Conservation (phyloP, 2,329 filamentous ascomycete species). For the Hypoxylon sp. region DNA sequence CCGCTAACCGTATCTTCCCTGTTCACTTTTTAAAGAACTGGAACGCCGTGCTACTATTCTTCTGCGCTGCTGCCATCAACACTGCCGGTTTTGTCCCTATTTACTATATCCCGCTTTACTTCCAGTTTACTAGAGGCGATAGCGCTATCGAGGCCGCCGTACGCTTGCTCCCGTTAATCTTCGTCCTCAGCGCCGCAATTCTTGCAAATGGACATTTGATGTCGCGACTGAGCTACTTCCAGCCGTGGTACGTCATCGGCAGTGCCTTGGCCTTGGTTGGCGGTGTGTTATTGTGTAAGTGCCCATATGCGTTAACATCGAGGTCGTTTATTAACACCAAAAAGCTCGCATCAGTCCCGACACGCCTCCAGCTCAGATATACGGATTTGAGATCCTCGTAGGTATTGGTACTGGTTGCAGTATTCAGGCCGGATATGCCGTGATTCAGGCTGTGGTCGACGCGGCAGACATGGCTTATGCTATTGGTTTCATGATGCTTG, state of each 20-base stretch:
- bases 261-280: slow-evolving; percentile 1
- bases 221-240: slow-evolving; percentile 1
- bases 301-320: no score
- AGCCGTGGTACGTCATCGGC: slow-evolving; percentile 20
- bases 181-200: slow-evolving; percentile 46
- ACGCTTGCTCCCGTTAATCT: slow-evolving; percentile 52
- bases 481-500: not conserved
- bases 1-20: slow-evolving; percentile 54
- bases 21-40: slow-evolving; percentile 47
- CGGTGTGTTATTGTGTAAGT: not conserved
- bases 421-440: not conserved
- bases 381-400: not conserved
- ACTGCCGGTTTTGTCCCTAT: slow-evolving; percentile 49
- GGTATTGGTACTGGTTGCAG: not conserved
- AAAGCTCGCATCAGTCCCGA: no score
- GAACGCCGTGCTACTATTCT: slow-evolving; percentile 53
- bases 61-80: slow-evolving; percentile 46
- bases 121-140: slow-evolving; percentile 57
- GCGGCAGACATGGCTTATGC: not conserved
- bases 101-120: slow-evolving; percentile 59
- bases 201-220: slow-evolving; percentile 35
- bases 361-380: no score
- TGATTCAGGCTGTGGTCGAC: not conserved
- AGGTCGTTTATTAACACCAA: no score
- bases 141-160: slow-evolving; percentile 50